These are phyloP conservation scores for Gnomoniopsis smithogilvyi DNA, from an alignment of 2,329 filamentous ascomycete genomes.

Conservation along the genomic window DNA sequence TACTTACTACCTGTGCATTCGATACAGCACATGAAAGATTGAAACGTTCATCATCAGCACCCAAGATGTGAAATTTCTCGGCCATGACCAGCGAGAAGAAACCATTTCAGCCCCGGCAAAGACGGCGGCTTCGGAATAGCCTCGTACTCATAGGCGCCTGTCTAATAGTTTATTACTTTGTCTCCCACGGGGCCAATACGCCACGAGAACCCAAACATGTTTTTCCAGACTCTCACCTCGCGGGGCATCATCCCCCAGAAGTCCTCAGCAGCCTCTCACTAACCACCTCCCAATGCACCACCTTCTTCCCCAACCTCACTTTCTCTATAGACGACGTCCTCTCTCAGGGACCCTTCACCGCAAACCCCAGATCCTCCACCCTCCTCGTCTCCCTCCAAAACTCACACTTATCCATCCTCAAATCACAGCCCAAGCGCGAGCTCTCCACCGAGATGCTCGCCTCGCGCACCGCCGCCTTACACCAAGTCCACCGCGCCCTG, in stretches of 20 bases:
- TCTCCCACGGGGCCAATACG: conserved; percentile 21
- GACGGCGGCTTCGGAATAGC: conserved; percentile 22
- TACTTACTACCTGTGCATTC: neutral
- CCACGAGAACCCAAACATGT: neutral
- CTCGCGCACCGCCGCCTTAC: conserved; percentile 48
- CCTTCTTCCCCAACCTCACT: conserved; percentile 43
- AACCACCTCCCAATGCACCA: conserved; percentile 38
- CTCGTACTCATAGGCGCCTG: conserved; percentile 20
- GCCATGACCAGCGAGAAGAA: conserved; percentile 20
- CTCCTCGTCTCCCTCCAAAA: conserved; percentile 40
- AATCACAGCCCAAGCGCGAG: conserved; percentile 35
- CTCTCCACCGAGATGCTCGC: conserved; percentile 42
- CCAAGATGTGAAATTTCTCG: conserved; percentile 6
- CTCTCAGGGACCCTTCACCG: conserved; percentile 39
- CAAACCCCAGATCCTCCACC: conserved; percentile 35
- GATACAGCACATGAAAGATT: neutral
- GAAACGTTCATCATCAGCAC: neutral
- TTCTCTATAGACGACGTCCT: conserved; percentile 44
- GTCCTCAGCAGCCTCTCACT: conserved; percentile 35
- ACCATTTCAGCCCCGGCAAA: conserved; percentile 20
- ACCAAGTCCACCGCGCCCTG: conserved; percentile 51
- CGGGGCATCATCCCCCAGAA: conserved; percentile 14
- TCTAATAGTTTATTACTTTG: conserved; percentile 24
- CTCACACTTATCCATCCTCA: conserved; percentile 43
- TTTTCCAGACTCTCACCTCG: neutral